A percentile compares a stretch with the other conserved stretches of the same genome.
Evolutionary conservation across 768 basidiomycete genomes (phyloP).

Genomic region (Suillus americanus): DNA sequence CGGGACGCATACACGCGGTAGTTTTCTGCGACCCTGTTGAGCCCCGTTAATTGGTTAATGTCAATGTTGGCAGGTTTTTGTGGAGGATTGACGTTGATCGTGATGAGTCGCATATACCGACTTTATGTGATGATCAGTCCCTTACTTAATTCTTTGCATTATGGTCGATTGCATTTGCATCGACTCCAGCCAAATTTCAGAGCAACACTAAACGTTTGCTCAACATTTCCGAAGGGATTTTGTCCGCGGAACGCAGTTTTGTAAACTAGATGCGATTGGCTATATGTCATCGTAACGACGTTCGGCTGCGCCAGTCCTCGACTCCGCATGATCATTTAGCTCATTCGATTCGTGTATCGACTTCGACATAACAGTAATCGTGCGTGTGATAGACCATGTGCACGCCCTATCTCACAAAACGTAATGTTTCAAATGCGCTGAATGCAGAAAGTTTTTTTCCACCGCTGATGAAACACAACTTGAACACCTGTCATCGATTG

Average conservation of each 20-base stretch:
- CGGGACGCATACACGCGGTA: conserved; percentile 28
- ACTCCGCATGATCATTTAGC: neutral
- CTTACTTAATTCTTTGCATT: neutral
- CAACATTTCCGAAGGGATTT: neutral
- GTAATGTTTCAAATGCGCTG: no score
- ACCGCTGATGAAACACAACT: no score
- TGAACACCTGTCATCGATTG: no score
- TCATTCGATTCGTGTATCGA: neutral
- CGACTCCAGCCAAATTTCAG: neutral
- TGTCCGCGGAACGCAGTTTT: no score
- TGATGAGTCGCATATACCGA: neutral
- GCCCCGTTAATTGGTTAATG: neutral
- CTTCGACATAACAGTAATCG: no score
- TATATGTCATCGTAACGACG: no score
- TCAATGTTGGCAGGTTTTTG: neutral
- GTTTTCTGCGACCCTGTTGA: neutral
- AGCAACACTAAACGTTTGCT: neutral
- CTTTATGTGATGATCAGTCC: neutral
- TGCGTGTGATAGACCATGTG: no score
- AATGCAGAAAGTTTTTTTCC: no score
- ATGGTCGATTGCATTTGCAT: neutral
- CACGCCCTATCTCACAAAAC: no score
- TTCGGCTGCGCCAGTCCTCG: no score
- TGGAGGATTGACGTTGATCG: neutral
- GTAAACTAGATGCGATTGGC: no score